These are phyloP conservation scores for Cichorium intybus DNA, from an alignment of 140 eudicot genomes.

Conservation along the genomic window DNA sequence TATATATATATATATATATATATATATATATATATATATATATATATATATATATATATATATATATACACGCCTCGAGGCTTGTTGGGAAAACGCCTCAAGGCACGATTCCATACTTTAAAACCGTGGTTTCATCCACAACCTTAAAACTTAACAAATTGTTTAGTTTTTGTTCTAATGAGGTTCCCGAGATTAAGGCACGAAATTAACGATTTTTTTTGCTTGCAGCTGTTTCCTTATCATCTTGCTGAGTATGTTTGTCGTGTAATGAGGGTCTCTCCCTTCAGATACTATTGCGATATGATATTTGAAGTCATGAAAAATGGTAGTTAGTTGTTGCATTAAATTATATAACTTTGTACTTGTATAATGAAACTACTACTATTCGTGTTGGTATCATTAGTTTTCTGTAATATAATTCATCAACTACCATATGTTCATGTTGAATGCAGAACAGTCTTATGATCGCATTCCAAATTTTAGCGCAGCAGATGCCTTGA, in stretches of 20 bases:
- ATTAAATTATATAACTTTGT: conserved; percentile 1
- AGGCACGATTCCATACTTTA: no score
- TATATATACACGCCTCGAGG: neutral
- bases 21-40: no score
- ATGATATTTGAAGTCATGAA: conserved; percentile 97
- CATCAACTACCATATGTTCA: conserved; percentile 6
- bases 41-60: no score
- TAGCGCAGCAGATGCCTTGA: conserved; percentile 98
- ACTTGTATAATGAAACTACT: neutral
- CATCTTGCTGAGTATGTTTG: conserved; percentile 97
- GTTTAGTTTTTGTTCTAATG: neutral
- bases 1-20: no score
- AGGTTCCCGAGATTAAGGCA: conserved; percentile 6
- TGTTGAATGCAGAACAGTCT: conserved; percentile 85
- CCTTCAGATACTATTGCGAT: conserved; percentile 96
- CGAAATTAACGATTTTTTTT: conserved; percentile 24
- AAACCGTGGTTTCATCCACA: neutral
- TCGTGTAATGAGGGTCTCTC: conserved; percentile 93
- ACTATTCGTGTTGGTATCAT: neutral
- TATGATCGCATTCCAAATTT: conserved; percentile 97
- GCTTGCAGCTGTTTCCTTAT: conserved; percentile 92
- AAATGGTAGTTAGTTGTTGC: conserved; percentile 58
- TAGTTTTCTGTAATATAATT: conserved; percentile 1
- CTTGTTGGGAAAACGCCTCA: neutral
- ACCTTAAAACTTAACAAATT: neutral